Evolutionary conservation across 1,139 yeast species (phyloP), one percentile per base, ranked within the genome.

Genomic region (Kodamaea fungicola): DNA sequence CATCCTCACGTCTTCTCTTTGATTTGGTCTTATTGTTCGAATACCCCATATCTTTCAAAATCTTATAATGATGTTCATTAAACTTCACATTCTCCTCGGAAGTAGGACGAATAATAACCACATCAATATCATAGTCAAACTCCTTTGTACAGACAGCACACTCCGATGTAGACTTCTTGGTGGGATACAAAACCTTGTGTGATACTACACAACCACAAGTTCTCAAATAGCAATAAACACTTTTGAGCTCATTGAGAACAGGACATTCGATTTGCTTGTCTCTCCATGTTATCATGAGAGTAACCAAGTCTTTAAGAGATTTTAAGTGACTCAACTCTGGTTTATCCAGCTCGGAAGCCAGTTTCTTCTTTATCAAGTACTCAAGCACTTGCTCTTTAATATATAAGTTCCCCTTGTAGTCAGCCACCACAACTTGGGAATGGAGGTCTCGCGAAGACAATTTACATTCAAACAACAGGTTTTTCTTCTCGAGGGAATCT

Each of bases 351-450:
- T 31, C 31, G 5, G 19, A 5, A 8, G 29, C 28, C 16, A 26
- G 37, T 21, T 41, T 56, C 12, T 62, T 62, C 22, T 62, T 63
- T 3, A 83, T 55, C 12, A 85, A 54, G 54, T 73, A 70, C 49
- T 82, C 83, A 9, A 89, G 49, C 0, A 86, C 57, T 27, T 81
- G 64, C 43, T 83, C 89, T 47, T 85, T 86, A 46, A 80, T 76
- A 55, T 76, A 85, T n/a, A 89, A 51, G 26, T 67, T 57, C 0
- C 97, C 97, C 41, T 63, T 64, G 53, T 70, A 83, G 59, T 88
- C 96, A 23, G 89, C 76, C 6, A 83, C 86, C 3, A 87, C 64
- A 4, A 61, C 86, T 34, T 32, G 25, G 12, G 10, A 30, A 8
- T 41, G 42, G n/a, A 42, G 36, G 7, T 40, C 41, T 3, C 37